A percentile compares a stretch with the other conserved stretches of the same genome.
phyloP scores from a whole-genome alignment of 805 yeast genomes.

The Debaryomyces tyrocola region DNA sequence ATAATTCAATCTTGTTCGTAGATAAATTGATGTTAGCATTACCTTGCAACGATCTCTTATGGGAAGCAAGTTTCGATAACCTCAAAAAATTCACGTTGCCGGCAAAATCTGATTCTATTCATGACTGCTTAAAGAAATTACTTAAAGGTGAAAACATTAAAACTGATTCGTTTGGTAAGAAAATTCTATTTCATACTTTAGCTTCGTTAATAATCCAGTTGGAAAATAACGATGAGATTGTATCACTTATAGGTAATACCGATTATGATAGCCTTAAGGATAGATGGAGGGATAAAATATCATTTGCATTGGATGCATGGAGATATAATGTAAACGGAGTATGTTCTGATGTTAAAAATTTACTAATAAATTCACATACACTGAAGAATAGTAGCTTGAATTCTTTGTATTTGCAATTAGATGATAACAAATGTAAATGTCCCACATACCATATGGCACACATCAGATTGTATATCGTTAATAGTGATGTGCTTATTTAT shows the following conservation, averaged over 20 bases:
- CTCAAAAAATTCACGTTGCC: conserved; percentile 2
- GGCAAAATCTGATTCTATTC: conserved; percentile 2
- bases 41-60: conserved; percentile 8
- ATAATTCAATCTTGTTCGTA: conserved; percentile 5
- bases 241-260: not conserved
- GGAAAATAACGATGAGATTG: conserved; percentile 5
- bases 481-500: too few species aligned
- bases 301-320: not conserved
- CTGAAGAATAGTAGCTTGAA: too few species aligned
- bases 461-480: too few species aligned
- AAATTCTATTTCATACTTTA: conserved; percentile 4
- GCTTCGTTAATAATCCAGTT: conserved; percentile 3
- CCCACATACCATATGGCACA: too few species aligned
- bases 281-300: conserved; percentile 4
- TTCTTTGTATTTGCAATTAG: too few species aligned
- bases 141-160: conserved; percentile 3
- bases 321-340: too few species aligned
- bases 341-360: too few species aligned
- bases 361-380: too few species aligned
- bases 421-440: too few species aligned
- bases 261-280: conserved; percentile 3
- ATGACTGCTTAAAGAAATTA: conserved; percentile 2
- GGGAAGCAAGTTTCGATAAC: conserved; percentile 3
- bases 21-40: conserved; percentile 5
- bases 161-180: conserved; percentile 6